Evolutionary conservation across 1,284 basidiomycete species (phyloP).

Genomic region (Ustilago shanxiensis): DNA sequence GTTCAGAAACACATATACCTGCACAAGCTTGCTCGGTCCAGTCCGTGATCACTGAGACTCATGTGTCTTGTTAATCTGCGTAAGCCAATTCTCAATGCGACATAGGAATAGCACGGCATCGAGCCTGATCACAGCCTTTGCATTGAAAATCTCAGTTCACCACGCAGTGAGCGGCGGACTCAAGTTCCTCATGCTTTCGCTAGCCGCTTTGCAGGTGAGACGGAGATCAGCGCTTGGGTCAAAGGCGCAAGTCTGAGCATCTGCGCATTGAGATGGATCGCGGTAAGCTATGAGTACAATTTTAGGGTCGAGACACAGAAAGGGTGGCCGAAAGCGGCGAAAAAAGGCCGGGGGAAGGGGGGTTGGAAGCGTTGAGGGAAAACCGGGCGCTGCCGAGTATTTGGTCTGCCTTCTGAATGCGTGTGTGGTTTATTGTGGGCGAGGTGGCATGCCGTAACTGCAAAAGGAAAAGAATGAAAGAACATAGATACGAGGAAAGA

Average conservation of each 20-base stretch:
- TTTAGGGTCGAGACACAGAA: slow-evolving; percentile 5
- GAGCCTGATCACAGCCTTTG: not conserved
- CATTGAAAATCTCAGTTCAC: not conserved
- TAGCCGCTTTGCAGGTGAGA: not conserved
- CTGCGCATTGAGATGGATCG: not conserved
- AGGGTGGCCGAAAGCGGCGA: not conserved
- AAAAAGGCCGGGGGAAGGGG: too few relatives aligned
- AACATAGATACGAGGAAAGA: not conserved
- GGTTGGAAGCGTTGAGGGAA: too few relatives aligned
- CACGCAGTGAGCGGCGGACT: not conserved
- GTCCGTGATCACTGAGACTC: too few relatives aligned
- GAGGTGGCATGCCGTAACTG: slow-evolving; percentile 52
- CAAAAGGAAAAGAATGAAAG: not conserved
- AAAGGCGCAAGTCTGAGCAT: not conserved
- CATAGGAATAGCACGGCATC: not conserved
- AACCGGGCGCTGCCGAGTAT: not conserved
- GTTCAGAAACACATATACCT: not conserved
- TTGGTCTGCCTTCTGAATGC: too few relatives aligned
- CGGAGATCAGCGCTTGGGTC: not conserved
- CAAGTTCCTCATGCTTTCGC: not conserved
- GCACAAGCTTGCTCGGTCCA: not conserved
- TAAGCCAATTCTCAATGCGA: not conserved
- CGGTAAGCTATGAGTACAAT: slow-evolving; percentile 25
- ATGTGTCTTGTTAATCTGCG: not conserved
- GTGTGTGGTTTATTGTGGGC: slow-evolving; percentile 43